Percentiles rank a stretch among this genome's conserved stretches.
Evolutionary conservation across 768 basidiomycete genomes (phyloP).

Genomic region (Omphalotus guepiniiformis): DNA sequence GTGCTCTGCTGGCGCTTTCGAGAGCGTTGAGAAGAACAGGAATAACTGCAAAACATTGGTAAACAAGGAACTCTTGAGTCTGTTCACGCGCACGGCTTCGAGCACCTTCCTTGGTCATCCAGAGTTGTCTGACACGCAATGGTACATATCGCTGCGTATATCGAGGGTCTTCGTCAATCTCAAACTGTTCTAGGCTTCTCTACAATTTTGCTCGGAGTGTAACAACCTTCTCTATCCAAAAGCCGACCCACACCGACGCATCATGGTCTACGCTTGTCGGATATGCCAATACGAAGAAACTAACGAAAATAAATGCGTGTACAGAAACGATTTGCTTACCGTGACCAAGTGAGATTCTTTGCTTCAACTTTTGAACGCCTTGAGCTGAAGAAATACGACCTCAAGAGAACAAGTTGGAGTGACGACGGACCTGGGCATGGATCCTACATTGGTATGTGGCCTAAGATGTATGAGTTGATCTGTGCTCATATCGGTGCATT

Average conservation of each 20-base stretch:
- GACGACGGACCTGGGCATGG: slow-evolving; percentile 80
- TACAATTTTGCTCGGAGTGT: slow-evolving; percentile 92
- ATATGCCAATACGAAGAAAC: slow-evolving; percentile 87
- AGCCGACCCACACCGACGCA: slow-evolving; percentile 79
- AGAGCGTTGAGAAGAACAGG: no score
- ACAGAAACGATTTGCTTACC: slow-evolving; percentile 88
- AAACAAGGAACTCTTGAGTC: no score
- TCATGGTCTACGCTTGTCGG: slow-evolving; percentile 88
- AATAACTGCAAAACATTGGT: no score
- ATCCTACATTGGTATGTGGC: slow-evolving; percentile 75
- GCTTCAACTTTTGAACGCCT: not conserved
- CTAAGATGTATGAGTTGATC: not conserved
- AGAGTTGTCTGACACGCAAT: no score
- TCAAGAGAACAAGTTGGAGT: slow-evolving; percentile 90
- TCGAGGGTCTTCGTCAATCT: not conserved
- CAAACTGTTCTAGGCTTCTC: slow-evolving; percentile 56
- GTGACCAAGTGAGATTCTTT: slow-evolving; percentile 68
- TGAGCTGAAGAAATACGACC: not conserved
- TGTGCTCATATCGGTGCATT: slow-evolving; percentile 2
- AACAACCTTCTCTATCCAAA: slow-evolving; percentile 94
- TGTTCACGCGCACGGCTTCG: no score
- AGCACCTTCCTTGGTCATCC: no score
- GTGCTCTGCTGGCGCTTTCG: no score
- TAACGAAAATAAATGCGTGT: slow-evolving; percentile 85
- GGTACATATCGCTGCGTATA: not conserved